These are phyloP conservation scores for Fraxinus anomala DNA, from an alignment of 257 asterid genomes.

Conservation along the genomic window DNA sequence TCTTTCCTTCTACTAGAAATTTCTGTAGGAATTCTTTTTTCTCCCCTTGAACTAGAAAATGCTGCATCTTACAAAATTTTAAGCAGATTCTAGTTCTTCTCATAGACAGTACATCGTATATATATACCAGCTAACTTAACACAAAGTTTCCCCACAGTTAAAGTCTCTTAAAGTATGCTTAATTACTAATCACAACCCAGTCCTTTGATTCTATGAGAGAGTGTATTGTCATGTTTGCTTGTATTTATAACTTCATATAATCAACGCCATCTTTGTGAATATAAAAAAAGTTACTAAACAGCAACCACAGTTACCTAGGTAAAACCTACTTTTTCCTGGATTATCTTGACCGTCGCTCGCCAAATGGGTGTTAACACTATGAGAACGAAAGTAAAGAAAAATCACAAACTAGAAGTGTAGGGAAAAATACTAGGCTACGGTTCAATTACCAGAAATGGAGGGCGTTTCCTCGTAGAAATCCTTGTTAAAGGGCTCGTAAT, in stretches of 20 bases:
- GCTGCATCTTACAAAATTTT: no score
- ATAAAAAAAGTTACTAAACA: neutral
- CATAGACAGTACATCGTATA: neutral
- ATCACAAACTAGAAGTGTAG: neutral
- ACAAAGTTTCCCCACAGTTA: neutral
- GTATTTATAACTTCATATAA: neutral
- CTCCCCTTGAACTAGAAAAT: neutral
- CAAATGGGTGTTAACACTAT: neutral
- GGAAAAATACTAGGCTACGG: neutral
- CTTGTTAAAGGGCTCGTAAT: constrained; percentile 82
- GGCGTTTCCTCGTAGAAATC: constrained; percentile 91
- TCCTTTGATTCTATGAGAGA: neutral
- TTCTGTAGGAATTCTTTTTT: neutral
- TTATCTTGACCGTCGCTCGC: neutral
- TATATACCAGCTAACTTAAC: neutral
- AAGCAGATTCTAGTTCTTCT: neutral
- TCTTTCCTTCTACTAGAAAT: neutral
- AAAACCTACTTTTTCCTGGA: neutral
- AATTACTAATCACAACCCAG: neutral
- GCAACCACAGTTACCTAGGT: neutral
- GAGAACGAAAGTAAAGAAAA: neutral
- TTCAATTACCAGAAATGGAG: constrained; percentile 74
- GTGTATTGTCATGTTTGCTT: neutral
- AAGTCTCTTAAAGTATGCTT: neutral
- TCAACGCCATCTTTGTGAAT: neutral